Evolutionary conservation across 2,329 filamentous ascomycete species (phyloP).

Genomic region (Tolypocladium album): DNA sequence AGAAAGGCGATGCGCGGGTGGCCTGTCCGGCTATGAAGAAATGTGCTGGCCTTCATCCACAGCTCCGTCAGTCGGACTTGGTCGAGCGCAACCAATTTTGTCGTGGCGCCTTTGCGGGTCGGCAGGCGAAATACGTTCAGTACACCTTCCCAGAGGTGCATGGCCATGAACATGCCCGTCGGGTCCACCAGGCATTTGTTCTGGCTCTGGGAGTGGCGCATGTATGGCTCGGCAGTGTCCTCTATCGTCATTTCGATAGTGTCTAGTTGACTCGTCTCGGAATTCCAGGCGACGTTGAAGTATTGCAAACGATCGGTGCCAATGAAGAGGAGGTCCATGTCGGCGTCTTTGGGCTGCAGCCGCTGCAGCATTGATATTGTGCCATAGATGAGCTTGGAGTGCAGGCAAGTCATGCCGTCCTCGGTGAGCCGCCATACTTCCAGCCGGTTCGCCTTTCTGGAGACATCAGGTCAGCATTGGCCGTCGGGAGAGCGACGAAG

Average conservation of each 20-base stretch:
- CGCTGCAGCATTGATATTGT: slow-evolving; percentile 77
- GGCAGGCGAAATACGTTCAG: slow-evolving; percentile 43
- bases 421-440: slow-evolving; percentile 67
- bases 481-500: not conserved
- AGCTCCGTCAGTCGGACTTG: slow-evolving; percentile 48
- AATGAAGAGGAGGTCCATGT: slow-evolving; percentile 79
- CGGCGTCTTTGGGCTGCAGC: slow-evolving; percentile 62
- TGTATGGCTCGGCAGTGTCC: slow-evolving; percentile 46
- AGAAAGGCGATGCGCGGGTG: slow-evolving; percentile 48
- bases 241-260: slow-evolving; percentile 40
- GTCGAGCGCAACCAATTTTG: slow-evolving; percentile 37
- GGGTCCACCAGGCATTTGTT: slow-evolving; percentile 81
- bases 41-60: slow-evolving; percentile 47
- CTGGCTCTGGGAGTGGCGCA: slow-evolving; percentile 71
- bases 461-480: slow-evolving; percentile 2
- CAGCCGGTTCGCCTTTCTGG: slow-evolving; percentile 71
- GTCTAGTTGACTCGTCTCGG: slow-evolving; percentile 37
- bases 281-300: slow-evolving; percentile 81
- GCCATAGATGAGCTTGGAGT: slow-evolving; percentile 68
- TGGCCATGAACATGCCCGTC: slow-evolving; percentile 48
- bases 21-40: slow-evolving; percentile 46
- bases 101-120: slow-evolving; percentile 30
- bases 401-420: slow-evolving; percentile 53
- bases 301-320: slow-evolving; percentile 86
- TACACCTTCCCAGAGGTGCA: slow-evolving; percentile 51